Evolutionary conservation across 345 rosid species (phyloP).

Genomic region (Linum tenue): DNA sequence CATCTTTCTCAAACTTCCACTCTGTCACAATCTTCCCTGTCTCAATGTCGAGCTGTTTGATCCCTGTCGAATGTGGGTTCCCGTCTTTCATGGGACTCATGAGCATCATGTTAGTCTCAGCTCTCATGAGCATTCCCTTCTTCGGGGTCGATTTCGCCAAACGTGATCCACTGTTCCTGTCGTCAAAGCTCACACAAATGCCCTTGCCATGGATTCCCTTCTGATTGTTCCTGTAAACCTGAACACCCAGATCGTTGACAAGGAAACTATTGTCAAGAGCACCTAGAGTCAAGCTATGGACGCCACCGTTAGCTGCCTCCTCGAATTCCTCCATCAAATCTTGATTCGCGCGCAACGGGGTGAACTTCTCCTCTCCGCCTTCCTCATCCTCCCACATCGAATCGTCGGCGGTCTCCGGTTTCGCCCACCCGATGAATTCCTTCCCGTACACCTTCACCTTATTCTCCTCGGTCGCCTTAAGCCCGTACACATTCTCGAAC

Average conservation of each 20-base stretch:
- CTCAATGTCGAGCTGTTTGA: conserved; percentile 82
- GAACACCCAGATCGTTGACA: conserved; percentile 81
- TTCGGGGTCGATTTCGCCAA: conserved; percentile 42
- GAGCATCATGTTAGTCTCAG: conserved; percentile 91
- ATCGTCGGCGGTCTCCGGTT: conserved; percentile 84
- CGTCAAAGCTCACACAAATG: conserved; percentile 48
- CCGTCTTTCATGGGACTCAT: conserved; percentile 81
- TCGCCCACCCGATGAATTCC: conserved; percentile 84
- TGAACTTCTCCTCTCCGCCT: conserved; percentile 27
- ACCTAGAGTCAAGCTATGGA: conserved; percentile 81
- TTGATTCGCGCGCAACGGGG: conserved; percentile 23
- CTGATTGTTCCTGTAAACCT: conserved; percentile 60
- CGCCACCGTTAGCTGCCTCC: conserved; percentile 82
- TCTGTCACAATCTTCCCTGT: conserved; percentile 77
- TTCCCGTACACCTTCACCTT: conserved; percentile 72
- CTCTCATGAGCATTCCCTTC: conserved; percentile 88
- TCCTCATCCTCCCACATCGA: conserved; percentile 91
- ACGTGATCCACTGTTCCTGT: conserved; percentile 27
- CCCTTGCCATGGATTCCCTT: conserved; percentile 84
- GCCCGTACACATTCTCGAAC: conserved; percentile 74
- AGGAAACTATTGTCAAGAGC: conserved; percentile 86
- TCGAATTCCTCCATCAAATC: conserved; percentile 75
- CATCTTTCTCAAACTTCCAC: conserved; percentile 94
- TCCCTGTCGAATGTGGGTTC: conserved; percentile 53
- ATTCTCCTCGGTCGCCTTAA: conserved; percentile 56